Conservation (phyloP, 2,329 filamentous ascomycete genomes). For the Remersonia thermophila region DNA sequence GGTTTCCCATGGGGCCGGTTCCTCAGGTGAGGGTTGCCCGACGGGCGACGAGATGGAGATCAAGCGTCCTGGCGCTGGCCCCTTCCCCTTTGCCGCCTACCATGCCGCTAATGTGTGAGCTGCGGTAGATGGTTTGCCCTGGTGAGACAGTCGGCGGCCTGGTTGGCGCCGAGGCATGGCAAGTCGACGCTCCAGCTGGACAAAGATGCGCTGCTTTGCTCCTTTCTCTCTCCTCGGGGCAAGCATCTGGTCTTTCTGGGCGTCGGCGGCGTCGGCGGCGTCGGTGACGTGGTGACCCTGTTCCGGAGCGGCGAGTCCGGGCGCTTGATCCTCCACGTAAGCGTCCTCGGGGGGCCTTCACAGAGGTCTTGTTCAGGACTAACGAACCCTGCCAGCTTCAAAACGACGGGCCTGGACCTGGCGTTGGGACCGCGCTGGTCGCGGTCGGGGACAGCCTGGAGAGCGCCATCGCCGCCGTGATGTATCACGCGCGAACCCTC, state of each 20-base stretch:
- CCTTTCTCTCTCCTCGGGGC: slow-evolving; percentile 62
- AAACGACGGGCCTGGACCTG: slow-evolving; percentile 51
- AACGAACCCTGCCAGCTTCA: slow-evolving; percentile 31
- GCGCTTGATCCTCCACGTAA: slow-evolving; percentile 53
- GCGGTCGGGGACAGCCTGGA: slow-evolving; percentile 64
- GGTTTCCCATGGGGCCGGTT: slow-evolving; percentile 50
- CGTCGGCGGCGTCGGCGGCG: slow-evolving; percentile 65
- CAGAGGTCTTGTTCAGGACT: not conserved
- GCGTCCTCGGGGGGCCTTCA: slow-evolving; percentile 16
- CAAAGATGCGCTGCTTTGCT: slow-evolving; percentile 65
- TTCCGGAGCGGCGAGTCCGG: slow-evolving; percentile 55
- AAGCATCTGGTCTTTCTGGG: slow-evolving; percentile 67
- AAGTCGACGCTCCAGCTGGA: slow-evolving; percentile 52
- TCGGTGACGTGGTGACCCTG: slow-evolving; percentile 56
- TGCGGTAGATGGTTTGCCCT: slow-evolving; percentile 62
- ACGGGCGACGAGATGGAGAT: too few species aligned
- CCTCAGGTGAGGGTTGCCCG: slow-evolving; percentile 32
- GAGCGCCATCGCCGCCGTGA: slow-evolving; percentile 61
- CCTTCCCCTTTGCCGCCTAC: too few species aligned
- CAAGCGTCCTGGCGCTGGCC: not conserved
- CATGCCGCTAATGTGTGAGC: slow-evolving; percentile 10
- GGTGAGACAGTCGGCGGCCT: slow-evolving; percentile 67
- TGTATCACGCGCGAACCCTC: slow-evolving; percentile 74
- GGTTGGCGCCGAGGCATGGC: slow-evolving; percentile 83
- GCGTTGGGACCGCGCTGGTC: slow-evolving; percentile 51